Evolutionary conservation across 306 rosid genomes (phyloP).

Genomic region (Sicyos baderoa): DNA sequence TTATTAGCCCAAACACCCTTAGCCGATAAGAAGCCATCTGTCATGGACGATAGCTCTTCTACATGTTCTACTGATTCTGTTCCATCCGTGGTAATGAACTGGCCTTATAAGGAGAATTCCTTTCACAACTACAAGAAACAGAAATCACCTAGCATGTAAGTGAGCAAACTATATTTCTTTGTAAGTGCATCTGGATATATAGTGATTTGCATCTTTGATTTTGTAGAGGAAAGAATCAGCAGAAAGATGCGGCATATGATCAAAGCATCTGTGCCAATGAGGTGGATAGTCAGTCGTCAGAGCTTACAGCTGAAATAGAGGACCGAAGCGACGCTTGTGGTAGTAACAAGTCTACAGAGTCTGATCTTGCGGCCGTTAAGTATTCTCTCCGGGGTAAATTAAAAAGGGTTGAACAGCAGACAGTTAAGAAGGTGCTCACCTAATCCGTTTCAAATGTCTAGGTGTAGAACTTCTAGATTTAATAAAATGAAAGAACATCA

Average conservation of each 20-base stretch:
- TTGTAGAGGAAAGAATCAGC: conserved; percentile 60
- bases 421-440: conserved; percentile 47
- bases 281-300: conserved; percentile 50
- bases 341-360: conserved; percentile 43
- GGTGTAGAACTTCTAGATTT: background rate
- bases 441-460: background rate
- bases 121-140: conserved; percentile 48
- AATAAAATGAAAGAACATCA: conserved; percentile 7
- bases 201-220: conserved; percentile 23
- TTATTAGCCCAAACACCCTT: conserved; percentile 50
- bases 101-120: conserved; percentile 42
- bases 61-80: conserved; percentile 95
- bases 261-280: conserved; percentile 54
- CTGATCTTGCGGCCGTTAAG: conserved; percentile 40
- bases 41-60: conserved; percentile 95
- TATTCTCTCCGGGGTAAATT: conserved; percentile 44
- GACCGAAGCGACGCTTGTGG: conserved; percentile 39
- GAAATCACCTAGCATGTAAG: conserved; percentile 64
- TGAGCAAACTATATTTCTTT: conserved; percentile 19
- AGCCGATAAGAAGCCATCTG: conserved; percentile 51
- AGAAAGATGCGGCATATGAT: conserved; percentile 43
- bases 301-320: conserved; percentile 37
- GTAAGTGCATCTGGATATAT: background rate
- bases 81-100: conserved; percentile 65
- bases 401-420: conserved; percentile 51